Base-by-base conservation (phyloP, 208 protist genomes). In the Strigomonas culicis region DNA sequence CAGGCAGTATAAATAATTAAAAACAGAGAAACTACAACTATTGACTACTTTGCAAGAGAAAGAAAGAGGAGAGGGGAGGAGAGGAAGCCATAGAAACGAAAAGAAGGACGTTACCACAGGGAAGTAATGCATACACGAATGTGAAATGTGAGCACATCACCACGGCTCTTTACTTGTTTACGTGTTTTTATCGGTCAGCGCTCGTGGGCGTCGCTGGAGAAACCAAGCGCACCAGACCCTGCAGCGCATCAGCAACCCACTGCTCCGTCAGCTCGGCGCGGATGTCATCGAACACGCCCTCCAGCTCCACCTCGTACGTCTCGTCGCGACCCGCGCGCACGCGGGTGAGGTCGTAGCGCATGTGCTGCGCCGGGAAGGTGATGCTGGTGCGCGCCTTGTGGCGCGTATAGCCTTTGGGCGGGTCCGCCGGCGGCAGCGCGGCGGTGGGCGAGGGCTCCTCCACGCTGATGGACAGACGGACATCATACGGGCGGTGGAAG, bases 301-400 rank as follows among this genome's bases (percentile, higher is more conserved):
- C 88, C 4, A 94, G 21, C 63, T 94, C 88, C 32, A 94, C 84
- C 55, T 94, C 88, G 51, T 72, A 88, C 59, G 24, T 62, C 3
- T 76, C 46, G 30, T 41, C 61, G 44, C 27, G 28, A 10, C 22
- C 46, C 22, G 71, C 60, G 17, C 31, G 56, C 21, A 91, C 80
- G 3, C 60, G 43, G 13, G 88, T 94, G 34, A 88, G 47, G 67
- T 88, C 88, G 68, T 92, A 94, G 57, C 80, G 64, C 46, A 78
- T 82, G 25, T 21, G 19, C 21, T 19, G 3, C 11, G 50, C 57
- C 1, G 52, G 75, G n/a, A 82, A 73, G 8, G 34, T 59, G 28
- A 87, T 63, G 36, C 74, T 80, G 30, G 51, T 66, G 4, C 88
- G 82, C 15, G 68, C 60, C 75, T 94, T 94, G 24, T 59, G 55